Evolutionary conservation across 1,284 basidiomycete genomes (phyloP).

Genomic region (Xerocomus amazonicus): DNA sequence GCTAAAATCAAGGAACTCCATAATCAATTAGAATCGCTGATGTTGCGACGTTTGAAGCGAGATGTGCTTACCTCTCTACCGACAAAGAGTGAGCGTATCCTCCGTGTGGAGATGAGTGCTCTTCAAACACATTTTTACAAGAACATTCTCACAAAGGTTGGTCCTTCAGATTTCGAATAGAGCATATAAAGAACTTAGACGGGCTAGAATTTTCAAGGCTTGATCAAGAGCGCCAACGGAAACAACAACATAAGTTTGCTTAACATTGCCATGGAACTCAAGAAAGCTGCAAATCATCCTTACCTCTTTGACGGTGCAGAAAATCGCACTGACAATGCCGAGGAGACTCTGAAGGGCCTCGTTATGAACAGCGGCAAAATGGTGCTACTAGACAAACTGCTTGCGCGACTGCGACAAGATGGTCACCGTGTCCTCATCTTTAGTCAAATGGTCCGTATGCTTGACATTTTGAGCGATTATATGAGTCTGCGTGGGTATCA

Average conservation of each 20-base stretch:
- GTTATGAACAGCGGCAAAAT: conserved; percentile 99
- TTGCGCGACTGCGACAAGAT: conserved; percentile 84
- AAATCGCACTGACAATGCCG: conserved; percentile 65
- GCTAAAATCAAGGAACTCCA: conserved; percentile 94
- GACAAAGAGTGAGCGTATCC: conserved; percentile 96
- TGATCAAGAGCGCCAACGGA: conserved; percentile 83
- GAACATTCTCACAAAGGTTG: conserved; percentile 93
- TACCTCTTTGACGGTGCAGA: conserved; percentile 98
- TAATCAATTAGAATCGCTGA: conserved; percentile 88
- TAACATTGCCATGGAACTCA: conserved; percentile 96
- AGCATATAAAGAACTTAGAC: conserved; percentile 8
- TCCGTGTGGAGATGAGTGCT: conserved; percentile 96
- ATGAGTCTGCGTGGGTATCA: conserved; percentile 88
- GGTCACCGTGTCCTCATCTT: conserved; percentile 98
- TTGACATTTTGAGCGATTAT: conserved; percentile 98
- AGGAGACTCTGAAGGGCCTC: conserved; percentile 91
- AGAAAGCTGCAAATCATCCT: conserved; percentile 98
- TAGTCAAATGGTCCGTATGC: conserved; percentile 99
- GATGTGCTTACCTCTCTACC: conserved; percentile 98
- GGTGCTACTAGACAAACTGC: conserved; percentile 93
- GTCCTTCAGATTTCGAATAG: conserved; percentile 1
- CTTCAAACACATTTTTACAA: conserved; percentile 99
- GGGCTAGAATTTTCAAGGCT: conserved; percentile 83
- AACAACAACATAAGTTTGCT: conserved; percentile 88
- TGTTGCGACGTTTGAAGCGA: conserved; percentile 93